Evolutionary conservation across 345 rosid genomes (phyloP), one percentile per base, ranked within the genome.

Genomic region (Clarkia xantiana): DNA sequence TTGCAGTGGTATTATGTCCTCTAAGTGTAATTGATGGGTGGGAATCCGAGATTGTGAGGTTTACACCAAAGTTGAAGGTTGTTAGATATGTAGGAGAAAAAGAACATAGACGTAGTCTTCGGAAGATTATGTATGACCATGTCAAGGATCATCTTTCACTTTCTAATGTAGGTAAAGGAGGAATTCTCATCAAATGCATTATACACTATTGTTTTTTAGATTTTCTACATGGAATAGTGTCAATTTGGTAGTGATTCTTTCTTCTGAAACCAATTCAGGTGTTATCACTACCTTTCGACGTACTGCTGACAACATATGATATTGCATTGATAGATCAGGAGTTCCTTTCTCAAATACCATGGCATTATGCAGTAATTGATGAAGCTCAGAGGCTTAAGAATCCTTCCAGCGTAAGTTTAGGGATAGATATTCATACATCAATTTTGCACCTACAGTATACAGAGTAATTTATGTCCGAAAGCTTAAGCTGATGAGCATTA

Each of bases 301-400:
- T 88, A 60, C 69, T 88, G 36, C 61, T 84, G 78, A 84, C 97
- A 41, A 81, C 91, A 45, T 88, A 81, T 71, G 94, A 79, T 55
- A 70, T 76, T 49, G 82, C 74, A 42, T 51, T 88, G 70, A 53
- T 77, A 63, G 96, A 84, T 71, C 81, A 76, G 42, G 81, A 79
- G 44, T 87, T 84, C 64, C 91, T 87, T 64, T 79, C 76, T 65
- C 97, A 88, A 65, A 68, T 88, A 62, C 84, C 82, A 12, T 88
- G 94, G 97, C 72, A 68, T 16, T 84, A 68, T 57, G 60, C 94
- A 44, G 51, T 88, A 29, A 71, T 82, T 65, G 97, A 88, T 59
- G 94, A 88, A 71, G 94, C 94, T 60, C 94, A 88, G 64, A 71
- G 97, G 58, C 94, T 88, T 59, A 88, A 84, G 70, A 84, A 80